These are phyloP conservation scores for Phylloporus sp. DNA, from an alignment of 768 basidiomycete genomes.

Conservation along the genomic window DNA sequence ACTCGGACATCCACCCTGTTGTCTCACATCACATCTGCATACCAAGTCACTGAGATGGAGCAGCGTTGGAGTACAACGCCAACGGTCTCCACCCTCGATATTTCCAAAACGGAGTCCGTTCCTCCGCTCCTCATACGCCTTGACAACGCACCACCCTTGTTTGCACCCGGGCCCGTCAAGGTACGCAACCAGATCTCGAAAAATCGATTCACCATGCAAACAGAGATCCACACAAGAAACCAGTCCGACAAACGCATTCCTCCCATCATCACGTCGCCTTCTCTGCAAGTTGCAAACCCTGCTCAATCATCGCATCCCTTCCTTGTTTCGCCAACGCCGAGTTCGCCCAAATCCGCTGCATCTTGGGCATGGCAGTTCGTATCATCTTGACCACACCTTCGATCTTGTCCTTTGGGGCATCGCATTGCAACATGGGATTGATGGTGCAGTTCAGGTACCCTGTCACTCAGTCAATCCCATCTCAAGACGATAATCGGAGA, in stretches of 20 bases:
- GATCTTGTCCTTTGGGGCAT: neutral
- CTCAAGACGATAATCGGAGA: neutral
- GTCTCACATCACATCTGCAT: too few species aligned
- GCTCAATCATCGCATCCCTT: neutral
- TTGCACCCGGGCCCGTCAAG: neutral
- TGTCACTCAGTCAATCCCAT: neutral
- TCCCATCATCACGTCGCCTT: neutral
- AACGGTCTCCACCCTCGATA: too few species aligned
- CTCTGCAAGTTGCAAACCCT: neutral
- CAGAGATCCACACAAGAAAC: neutral
- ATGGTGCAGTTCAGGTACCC: neutral
- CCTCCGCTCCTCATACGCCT: too few species aligned
- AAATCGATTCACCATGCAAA: neutral
- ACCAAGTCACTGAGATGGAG: too few species aligned
- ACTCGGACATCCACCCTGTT: too few species aligned
- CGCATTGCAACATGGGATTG: neutral
- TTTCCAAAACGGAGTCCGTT: too few species aligned
- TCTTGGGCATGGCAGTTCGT: neutral
- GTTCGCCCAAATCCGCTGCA: neutral
- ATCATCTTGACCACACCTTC: neutral
- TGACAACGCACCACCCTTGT: neutral
- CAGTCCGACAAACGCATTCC: too few species aligned
- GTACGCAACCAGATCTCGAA: neutral
- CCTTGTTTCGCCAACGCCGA: slow-evolving; percentile 5
- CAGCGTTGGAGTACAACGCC: too few species aligned